These are phyloP conservation scores for Fistulinella prunicolor DNA, from an alignment of 768 basidiomycete species.

Conservation along the genomic window DNA sequence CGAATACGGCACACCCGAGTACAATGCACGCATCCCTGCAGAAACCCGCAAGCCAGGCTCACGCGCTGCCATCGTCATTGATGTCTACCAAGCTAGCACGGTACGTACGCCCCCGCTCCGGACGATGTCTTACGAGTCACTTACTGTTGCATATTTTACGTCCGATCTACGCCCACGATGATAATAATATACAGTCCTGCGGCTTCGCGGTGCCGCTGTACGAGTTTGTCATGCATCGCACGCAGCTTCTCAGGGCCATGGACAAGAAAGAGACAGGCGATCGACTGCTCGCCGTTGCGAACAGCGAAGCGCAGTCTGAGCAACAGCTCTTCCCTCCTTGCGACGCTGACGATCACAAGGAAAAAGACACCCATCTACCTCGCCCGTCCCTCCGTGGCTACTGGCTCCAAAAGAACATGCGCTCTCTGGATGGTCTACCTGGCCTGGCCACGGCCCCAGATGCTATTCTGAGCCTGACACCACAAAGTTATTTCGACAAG, in stretches of 20 bases:
- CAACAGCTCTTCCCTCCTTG: neutral
- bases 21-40: slow-evolving; percentile 47
- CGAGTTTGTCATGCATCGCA: slow-evolving; percentile 54
- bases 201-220: slow-evolving; percentile 64
- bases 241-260: slow-evolving; percentile 43
- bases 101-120: slow-evolving; percentile 28
- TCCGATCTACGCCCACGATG: neutral
- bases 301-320: neutral
- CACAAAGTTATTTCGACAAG: slow-evolving; percentile 19
- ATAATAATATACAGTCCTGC: slow-evolving; percentile 46
- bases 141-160: neutral
- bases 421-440: slow-evolving; percentile 57
- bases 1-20: slow-evolving; percentile 63
- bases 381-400: slow-evolving; percentile 47
- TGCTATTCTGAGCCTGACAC: slow-evolving; percentile 9
- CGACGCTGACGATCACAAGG: slow-evolving; percentile 9
- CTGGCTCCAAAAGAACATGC: slow-evolving; percentile 48
- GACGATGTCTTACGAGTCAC: neutral
- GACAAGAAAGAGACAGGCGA: slow-evolving; percentile 43
- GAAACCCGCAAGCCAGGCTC: slow-evolving; percentile 53
- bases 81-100: slow-evolving; percentile 53
- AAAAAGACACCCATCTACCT: neutral
- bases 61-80: slow-evolving; percentile 55
- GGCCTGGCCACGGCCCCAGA: slow-evolving; percentile 37
- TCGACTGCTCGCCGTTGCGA: slow-evolving; percentile 15